Evolutionary conservation across 768 basidiomycete genomes (phyloP).

Genomic region (Lactarius hatsudake): DNA sequence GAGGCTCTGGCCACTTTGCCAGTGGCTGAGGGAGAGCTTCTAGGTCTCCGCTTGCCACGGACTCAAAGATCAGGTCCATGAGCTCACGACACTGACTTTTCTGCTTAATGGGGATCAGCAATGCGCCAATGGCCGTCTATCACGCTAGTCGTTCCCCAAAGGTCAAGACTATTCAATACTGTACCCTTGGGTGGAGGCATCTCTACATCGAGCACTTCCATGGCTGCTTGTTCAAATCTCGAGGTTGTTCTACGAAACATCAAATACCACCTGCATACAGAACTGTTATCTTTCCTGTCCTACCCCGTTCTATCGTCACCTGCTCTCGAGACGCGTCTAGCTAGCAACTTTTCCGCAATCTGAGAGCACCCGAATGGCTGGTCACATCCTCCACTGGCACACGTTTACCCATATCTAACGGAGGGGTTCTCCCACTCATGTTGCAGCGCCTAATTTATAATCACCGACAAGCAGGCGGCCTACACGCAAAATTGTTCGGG

Average conservation of each 20-base stretch:
- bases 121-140: neutral
- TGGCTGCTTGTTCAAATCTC: neutral
- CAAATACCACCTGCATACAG: neutral
- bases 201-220: neutral
- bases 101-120: neutral
- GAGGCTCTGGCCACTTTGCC: neutral
- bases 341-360: neutral
- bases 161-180: neutral
- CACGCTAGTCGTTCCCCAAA: neutral
- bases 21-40: neutral
- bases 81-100: neutral
- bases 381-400: neutral
- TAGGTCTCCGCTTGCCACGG: neutral
- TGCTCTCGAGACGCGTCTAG: neutral
- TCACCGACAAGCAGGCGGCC: neutral
- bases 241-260: neutral
- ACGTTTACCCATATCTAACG: neutral
- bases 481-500: neutral
- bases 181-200: neutral
- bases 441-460: neutral
- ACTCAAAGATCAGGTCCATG: neutral
- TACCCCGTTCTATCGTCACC: neutral
- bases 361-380: neutral
- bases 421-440: neutral
- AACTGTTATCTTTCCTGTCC: neutral